These are phyloP conservation scores for Lolium rigidum DNA, from an alignment of 176 grass and related monocot species.

Conservation along the genomic window DNA sequence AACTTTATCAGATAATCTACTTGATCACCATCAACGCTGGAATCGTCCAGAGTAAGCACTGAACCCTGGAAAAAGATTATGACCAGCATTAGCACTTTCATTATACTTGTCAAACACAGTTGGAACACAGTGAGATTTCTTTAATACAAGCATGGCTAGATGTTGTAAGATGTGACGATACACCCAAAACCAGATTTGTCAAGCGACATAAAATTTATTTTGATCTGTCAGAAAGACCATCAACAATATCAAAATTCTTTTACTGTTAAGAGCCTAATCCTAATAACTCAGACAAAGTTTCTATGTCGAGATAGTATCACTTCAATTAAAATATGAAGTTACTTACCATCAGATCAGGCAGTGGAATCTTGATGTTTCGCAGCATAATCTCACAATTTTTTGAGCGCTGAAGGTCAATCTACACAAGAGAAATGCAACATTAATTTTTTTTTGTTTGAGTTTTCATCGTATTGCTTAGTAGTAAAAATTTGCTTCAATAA, in stretches of 20 bases:
- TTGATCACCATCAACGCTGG: conserved; percentile 84
- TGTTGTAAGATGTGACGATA: conserved; percentile 20
- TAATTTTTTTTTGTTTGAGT: conserved; percentile 18
- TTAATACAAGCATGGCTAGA: conserved; percentile 1
- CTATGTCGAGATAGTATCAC: conserved; percentile 25
- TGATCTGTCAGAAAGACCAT: conserved; percentile 5
- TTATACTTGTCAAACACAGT: conserved; percentile 7
- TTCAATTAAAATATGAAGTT: conserved; percentile 25
- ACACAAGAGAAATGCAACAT: conserved; percentile 40
- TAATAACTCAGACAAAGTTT: conserved; percentile 28
- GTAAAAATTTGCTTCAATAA: conserved; percentile 29
- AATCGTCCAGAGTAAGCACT: conserved; percentile 86
- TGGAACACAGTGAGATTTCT: conserved; percentile 5
- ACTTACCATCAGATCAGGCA: conserved; percentile 86
- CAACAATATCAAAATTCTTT: background rate
- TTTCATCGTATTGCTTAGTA: conserved; percentile 15
- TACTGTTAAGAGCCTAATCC: conserved; percentile 17
- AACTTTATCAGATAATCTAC: conserved; percentile 94
- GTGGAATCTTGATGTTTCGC: conserved; percentile 89
- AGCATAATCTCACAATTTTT: conserved; percentile 99
- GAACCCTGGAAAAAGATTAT: conserved; percentile 58
- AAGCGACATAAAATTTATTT: conserved; percentile 21
- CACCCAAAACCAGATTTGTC: conserved; percentile 16
- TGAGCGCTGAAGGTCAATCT: conserved; percentile 93
- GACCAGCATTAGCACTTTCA: conserved; percentile 25